Evolutionary conservation across 768 basidiomycete species (phyloP).

Genomic region (Suillus brevipes): DNA sequence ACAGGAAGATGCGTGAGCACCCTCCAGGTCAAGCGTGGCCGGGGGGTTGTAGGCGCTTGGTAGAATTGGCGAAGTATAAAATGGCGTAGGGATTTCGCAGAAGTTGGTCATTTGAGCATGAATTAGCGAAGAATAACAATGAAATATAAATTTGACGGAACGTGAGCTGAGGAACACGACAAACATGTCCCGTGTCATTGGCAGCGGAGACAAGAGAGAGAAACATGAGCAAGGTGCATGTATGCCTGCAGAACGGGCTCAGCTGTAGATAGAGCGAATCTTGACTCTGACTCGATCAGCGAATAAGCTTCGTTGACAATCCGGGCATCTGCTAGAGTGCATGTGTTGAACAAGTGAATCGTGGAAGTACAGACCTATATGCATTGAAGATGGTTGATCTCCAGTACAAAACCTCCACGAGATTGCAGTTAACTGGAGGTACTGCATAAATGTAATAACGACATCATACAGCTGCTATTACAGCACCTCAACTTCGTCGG

Average conservation of each 20-base stretch:
- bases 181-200: not conserved
- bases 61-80: not conserved
- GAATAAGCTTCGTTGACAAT: not conserved
- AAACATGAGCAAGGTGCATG: not conserved
- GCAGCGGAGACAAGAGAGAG: not conserved
- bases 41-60: not conserved
- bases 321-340: not conserved
- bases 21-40: not conserved
- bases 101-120: not conserved
- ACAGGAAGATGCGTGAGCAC: not conserved
- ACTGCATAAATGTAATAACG: not conserved
- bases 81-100: not conserved
- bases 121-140: not conserved
- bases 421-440: not conserved
- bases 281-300: not conserved
- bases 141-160: not conserved
- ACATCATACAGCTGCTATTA: no score
- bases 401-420: not conserved
- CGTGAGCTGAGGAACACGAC: not conserved
- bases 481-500: not conserved
- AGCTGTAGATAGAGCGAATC: not conserved
- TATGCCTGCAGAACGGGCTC: not conserved
- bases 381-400: no score
- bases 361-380: not conserved
- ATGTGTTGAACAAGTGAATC: not conserved